Evolutionary conservation across 192 early-diverging fungal genomes (phyloP).

Genomic region (Funneliformis mosseae): DNA sequence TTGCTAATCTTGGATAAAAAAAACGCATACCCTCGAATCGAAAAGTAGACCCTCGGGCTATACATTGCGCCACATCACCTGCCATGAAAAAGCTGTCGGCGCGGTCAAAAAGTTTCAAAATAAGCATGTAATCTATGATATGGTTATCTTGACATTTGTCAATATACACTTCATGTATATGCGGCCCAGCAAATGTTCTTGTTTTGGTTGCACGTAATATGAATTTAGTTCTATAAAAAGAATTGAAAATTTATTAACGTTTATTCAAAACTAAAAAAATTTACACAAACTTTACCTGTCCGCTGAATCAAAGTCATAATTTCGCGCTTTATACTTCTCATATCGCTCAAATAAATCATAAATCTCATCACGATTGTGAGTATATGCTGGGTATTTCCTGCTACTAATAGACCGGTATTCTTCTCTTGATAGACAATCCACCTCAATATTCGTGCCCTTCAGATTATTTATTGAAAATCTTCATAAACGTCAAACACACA

Average conservation of each 20-base stretch:
- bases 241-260: not conserved
- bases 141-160: not conserved
- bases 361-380: too few relatives aligned
- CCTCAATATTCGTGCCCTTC: too few relatives aligned
- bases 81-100: slow-evolving; percentile 24
- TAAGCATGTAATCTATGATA: not conserved
- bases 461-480: not conserved
- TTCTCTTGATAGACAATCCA: slow-evolving; percentile 7
- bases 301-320: slow-evolving; percentile 4
- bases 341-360: too few relatives aligned
- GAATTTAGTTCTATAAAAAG: not conserved
- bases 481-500: not conserved
- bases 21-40: slow-evolving; percentile 6
- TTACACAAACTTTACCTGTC: too few relatives aligned
- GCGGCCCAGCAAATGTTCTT: not conserved
- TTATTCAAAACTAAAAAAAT: not conserved
- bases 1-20: too few relatives aligned
- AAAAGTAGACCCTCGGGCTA: slow-evolving; percentile 1
- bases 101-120: slow-evolving; percentile 15
- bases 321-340: not conserved
- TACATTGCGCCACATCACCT: slow-evolving; percentile 22
- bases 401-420: not conserved
- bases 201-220: slow-evolving; percentile 15
- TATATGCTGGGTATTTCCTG: too few relatives aligned
- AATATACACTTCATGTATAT: slow-evolving; percentile 28